These are phyloP conservation scores for Solanum virginianum DNA, from an alignment of 257 asterid species.

Conservation along the genomic window DNA sequence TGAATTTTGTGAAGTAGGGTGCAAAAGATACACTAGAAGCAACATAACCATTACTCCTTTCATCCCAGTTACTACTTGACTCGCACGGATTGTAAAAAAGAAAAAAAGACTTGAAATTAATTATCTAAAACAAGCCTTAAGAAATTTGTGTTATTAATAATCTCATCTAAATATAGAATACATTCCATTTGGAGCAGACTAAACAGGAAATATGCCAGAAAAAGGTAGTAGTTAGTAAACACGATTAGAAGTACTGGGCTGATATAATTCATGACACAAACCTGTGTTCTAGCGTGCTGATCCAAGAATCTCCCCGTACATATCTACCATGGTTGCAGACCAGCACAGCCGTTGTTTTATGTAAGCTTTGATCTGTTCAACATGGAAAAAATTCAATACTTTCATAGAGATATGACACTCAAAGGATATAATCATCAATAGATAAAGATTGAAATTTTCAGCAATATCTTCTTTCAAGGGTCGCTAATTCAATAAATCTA, in stretches of 20 bases:
- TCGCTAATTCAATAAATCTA: background rate
- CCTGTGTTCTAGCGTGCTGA: constrained; percentile 82
- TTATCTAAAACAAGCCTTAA: background rate
- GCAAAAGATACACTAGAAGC: background rate
- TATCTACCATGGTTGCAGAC: constrained; percentile 86
- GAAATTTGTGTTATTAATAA: background rate
- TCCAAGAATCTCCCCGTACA: constrained; percentile 92
- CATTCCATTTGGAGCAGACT: background rate
- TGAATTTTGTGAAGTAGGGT: background rate
- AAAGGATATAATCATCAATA: background rate
- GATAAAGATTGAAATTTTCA: background rate
- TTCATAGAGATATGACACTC: background rate
- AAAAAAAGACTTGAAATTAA: background rate
- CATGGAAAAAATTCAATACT: background rate
- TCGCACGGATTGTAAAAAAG: background rate
- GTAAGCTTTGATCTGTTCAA: constrained; percentile 63
- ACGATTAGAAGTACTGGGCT: background rate
- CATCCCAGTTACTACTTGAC: background rate
- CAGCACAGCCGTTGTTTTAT: constrained; percentile 84
- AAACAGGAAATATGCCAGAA: background rate
- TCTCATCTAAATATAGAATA: background rate
- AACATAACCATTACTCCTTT: background rate
- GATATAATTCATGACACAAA: background rate
- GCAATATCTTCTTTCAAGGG: background rate
- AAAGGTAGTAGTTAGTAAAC: background rate